Conservation (phyloP, 768 basidiomycete species). For the Collybiopsis luxurians region DNA sequence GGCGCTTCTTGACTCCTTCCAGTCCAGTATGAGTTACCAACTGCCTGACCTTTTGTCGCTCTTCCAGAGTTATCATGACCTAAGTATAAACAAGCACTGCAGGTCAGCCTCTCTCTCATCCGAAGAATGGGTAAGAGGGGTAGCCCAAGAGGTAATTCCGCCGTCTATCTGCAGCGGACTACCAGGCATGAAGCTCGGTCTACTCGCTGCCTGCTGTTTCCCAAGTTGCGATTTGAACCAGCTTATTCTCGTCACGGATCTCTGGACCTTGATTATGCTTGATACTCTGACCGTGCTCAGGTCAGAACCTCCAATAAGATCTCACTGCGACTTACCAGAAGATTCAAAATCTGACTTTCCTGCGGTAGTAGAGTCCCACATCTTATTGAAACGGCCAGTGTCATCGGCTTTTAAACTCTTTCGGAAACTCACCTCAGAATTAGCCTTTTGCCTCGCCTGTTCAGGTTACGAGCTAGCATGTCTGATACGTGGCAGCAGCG, state of each 20-base stretch:
- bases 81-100: slow-evolving; percentile 40
- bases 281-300: slow-evolving; percentile 27
- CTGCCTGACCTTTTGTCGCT: slow-evolving; percentile 36
- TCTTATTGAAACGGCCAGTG: not conserved
- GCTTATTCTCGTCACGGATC: slow-evolving; percentile 49
- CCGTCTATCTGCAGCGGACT: slow-evolving; percentile 5
- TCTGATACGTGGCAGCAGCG: not conserved
- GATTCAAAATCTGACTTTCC: slow-evolving; percentile 7
- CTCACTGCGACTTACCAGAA: slow-evolving; percentile 18
- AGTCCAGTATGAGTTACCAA: slow-evolving; percentile 44
- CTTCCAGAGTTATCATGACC: slow-evolving; percentile 28
- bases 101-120: slow-evolving; percentile 29
- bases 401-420: slow-evolving; percentile 10
- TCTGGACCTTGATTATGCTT: slow-evolving; percentile 41
- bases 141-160: not conserved
- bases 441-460: not conserved
- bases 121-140: slow-evolving; percentile 20
- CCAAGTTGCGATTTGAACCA: slow-evolving; percentile 58
- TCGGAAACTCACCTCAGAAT: not conserved
- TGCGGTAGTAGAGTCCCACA: not conserved
- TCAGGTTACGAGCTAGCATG: not conserved
- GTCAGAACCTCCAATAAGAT: slow-evolving; percentile 9
- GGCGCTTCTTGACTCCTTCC: too few species aligned
- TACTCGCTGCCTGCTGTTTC: slow-evolving; percentile 58
- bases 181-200: slow-evolving; percentile 36